A percentile compares a stretch with the other conserved stretches of the same genome.
Evolutionary conservation across 2,329 filamentous ascomycete genomes (phyloP).

Genomic region (Colletotrichum nymphaeae): DNA sequence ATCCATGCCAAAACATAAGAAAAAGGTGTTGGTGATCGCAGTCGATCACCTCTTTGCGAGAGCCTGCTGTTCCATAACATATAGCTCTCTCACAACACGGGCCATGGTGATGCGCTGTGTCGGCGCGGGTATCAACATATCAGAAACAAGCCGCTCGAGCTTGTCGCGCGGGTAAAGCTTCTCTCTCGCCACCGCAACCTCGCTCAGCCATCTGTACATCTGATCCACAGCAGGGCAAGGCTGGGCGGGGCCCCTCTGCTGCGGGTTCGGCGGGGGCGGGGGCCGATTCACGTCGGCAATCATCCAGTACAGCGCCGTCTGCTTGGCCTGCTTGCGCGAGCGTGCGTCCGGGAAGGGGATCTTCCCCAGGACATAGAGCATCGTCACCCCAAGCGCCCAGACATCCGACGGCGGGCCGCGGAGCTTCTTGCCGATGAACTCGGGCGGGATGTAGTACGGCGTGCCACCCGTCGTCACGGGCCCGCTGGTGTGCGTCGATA

Average conservation of each 20-base stretch:
- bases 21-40: slow-evolving; percentile 13
- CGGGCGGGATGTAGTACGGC: slow-evolving; percentile 71
- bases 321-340: slow-evolving; percentile 55
- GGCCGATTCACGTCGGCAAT: slow-evolving; percentile 66
- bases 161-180: slow-evolving; percentile 58
- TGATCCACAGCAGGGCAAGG: slow-evolving; percentile 54
- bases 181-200: slow-evolving; percentile 61
- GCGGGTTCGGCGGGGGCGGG: slow-evolving; percentile 45
- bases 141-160: slow-evolving; percentile 62
- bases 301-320: slow-evolving; percentile 66
- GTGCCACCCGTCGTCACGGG: slow-evolving; percentile 65
- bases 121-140: slow-evolving; percentile 66
- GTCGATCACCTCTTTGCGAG: slow-evolving; percentile 18
- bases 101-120: slow-evolving; percentile 65
- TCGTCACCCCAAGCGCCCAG: slow-evolving; percentile 70
- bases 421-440: slow-evolving; percentile 66
- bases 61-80: slow-evolving; percentile 36
- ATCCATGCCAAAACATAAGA: slow-evolving; percentile 1
- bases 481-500: slow-evolving; percentile 60
- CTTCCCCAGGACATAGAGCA: slow-evolving; percentile 69
- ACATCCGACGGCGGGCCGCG: slow-evolving; percentile 68
- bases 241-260: slow-evolving; percentile 40
- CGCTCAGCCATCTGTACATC: slow-evolving; percentile 68
- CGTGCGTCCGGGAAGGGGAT: slow-evolving; percentile 66
- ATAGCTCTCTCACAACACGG: slow-evolving; percentile 59